Base-by-base conservation (phyloP, 2,329 filamentous ascomycete genomes). In the Cryphonectria naterciae region DNA sequence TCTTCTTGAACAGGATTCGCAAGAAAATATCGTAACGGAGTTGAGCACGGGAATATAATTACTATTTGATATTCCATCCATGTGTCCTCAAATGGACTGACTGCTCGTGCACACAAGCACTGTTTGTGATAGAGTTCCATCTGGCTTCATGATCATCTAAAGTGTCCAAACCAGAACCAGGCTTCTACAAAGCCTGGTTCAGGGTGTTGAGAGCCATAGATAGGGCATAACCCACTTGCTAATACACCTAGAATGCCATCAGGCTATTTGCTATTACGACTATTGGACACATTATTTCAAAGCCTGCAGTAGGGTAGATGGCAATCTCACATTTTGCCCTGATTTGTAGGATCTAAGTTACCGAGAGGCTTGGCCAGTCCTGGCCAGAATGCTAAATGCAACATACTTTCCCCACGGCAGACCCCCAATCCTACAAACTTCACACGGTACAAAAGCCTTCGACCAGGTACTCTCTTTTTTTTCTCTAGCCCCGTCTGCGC, bases 401-500 rank as follows among this genome's bases (percentile, higher is more conserved):
- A 56, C 61, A 49, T 22, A 49, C 46, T 49, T 10, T 10, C 46
- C n/a, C 41, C n/a, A 15, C 10, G n/a, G n/a, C 61, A 22, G 13
- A 17, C 13, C n/a, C n/a, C 6, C 6, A 32, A 25, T 39, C 32
- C 19, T 25, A 41, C 32, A 35, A 60, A 62, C 58, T 32, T 32
- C 32, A 25, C 35, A n/a, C 11, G 10, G 37, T 39, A 46, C 22
- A 32, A 35, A 15, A 15, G 28, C 28, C 13, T 28, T 35, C 54
- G 4, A 28, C 11, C 61, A 22, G 17, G 32, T 62, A 10, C 6
- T 32, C 32, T 32, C 4, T 32, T 32, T 32, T 32, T 3, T 4
- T 3, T 32, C 11, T 17, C 61, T 64, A 83, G 68, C 82, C 82
- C 70, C 82, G 80, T 60, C 82, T 81, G 66, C 82, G 79, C 39